Percentiles rank a stretch among this genome's conserved stretches.
Evolutionary conservation across 768 basidiomycete genomes (phyloP).

Genomic region (Hypholoma sublateritium): DNA sequence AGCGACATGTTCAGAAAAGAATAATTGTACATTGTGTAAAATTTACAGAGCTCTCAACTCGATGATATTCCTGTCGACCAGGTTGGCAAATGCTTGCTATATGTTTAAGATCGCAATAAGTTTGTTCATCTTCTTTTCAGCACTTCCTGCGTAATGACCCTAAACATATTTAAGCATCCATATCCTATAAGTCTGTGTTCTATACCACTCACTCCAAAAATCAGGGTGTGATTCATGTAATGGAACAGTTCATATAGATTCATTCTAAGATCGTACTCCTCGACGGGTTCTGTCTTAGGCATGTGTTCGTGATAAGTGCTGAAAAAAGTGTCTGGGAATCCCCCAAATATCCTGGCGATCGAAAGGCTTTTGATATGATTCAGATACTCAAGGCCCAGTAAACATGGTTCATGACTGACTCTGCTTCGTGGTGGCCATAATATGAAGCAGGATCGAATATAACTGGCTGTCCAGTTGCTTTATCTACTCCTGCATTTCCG

Average conservation of each 20-base stretch:
- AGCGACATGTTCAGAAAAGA: too few species aligned
- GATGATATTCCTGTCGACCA: not conserved
- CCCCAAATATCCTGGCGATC: slow-evolving; percentile 80
- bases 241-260: slow-evolving; percentile 82
- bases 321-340: slow-evolving; percentile 65
- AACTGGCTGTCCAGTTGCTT: slow-evolving; percentile 51
- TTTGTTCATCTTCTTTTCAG: slow-evolving; percentile 40
- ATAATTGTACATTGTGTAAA: too few species aligned
- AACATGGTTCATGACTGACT: slow-evolving; percentile 44
- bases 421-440: slow-evolving; percentile 80
- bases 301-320: slow-evolving; percentile 59
- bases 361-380: slow-evolving; percentile 50
- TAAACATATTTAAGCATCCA: slow-evolving; percentile 22
- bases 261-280: slow-evolving; percentile 61
- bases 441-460: slow-evolving; percentile 81
- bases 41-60: not conserved
- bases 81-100: not conserved
- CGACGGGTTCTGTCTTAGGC: slow-evolving; percentile 64
- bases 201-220: slow-evolving; percentile 65
- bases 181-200: not conserved
- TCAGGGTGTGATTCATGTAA: slow-evolving; percentile 77
- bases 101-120: slow-evolving; percentile 7
- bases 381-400: not conserved
- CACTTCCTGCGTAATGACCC: slow-evolving; percentile 53
- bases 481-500: slow-evolving; percentile 70